phyloP scores from a whole-genome alignment of 2,329 filamentous ascomycete genomes.

The Colletotrichum sp. region DNA sequence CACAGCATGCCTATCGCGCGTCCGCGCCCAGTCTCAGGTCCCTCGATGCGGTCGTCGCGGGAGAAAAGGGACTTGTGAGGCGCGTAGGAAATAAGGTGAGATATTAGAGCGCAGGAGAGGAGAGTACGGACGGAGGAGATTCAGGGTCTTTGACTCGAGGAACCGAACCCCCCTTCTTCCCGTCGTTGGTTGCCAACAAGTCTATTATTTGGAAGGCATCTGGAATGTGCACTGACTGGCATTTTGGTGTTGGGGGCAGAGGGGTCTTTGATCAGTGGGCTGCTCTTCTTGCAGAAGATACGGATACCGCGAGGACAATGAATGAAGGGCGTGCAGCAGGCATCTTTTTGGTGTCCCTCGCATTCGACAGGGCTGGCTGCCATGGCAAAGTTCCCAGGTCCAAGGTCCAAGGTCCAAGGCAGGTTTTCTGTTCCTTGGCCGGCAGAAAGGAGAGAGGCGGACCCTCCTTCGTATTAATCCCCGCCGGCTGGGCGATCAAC shows the following conservation, averaged over 20 bases:
- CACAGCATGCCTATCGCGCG: not conserved
- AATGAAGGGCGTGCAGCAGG: not conserved
- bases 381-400: not conserved
- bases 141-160: not conserved
- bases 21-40: not conserved
- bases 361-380: conserved; percentile 10
- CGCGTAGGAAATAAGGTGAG: not conserved
- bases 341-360: not conserved
- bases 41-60: not conserved
- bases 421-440: conserved; percentile 11
- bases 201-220: not conserved
- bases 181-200: not conserved
- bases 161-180: not conserved
- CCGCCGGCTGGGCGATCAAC: conserved; percentile 13
- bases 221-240: not conserved
- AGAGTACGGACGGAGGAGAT: not conserved
- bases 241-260: not conserved
- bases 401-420: not conserved
- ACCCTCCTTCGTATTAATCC: conserved; percentile 20
- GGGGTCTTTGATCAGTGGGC: not conserved
- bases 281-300: not conserved
- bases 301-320: not conserved
- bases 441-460: conserved; percentile 11
- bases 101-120: not conserved
- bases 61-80: not conserved